Base-by-base conservation (phyloP, 345 rosid species). In the Heritiera littoralis region DNA sequence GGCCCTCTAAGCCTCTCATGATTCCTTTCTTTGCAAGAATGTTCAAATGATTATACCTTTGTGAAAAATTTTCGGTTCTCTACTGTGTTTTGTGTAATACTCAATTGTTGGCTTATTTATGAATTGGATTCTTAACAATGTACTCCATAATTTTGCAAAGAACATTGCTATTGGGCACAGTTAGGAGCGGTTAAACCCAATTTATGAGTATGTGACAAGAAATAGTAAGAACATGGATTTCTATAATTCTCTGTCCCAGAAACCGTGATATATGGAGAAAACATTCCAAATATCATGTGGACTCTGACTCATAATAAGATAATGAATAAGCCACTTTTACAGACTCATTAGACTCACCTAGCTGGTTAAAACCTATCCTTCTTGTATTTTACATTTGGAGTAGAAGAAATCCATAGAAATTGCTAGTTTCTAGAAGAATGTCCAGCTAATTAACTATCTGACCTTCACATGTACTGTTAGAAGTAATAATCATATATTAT, bases 361-460 rank as follows among this genome's bases (percentile, higher is more conserved):
- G 38, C 38, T 35, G 28, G 76, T 55, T 72, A 8, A 49, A 13
- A 8, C 55, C 17, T 40, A 58, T 20, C 41, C 3, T 40, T 74
- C 41, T 74, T 74, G 66, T 20, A 74, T 40, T 74, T 58, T 74
- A 74, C 77, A 58, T 74, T 20, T 13, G n/a, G 48, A 52, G 63
- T 74, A 73, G 77, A 52, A 28, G 38, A 74, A 58, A 74, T 2
- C 66, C 52, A 58, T 2, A 9, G 45, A 58, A n/a, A 48, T 73
- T 58, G 49, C 11, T 43, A 15, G 66, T 58, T 71, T 78, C 61
- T 46, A 4, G 38, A 61, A 58, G 35, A 46, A 55, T 76, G 54
- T 65, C 75, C 58, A 72, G 12, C 63, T 11, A 41, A 49, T 72
- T 64, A 65, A 72, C 74, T 17, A 43, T 68, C 35, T 41, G 48